Percentiles rank a stretch among this genome's conserved stretches.
Evolutionary conservation across 129 eudicot species (phyloP).

Genomic region (Ambrosia artemisiifolia): DNA sequence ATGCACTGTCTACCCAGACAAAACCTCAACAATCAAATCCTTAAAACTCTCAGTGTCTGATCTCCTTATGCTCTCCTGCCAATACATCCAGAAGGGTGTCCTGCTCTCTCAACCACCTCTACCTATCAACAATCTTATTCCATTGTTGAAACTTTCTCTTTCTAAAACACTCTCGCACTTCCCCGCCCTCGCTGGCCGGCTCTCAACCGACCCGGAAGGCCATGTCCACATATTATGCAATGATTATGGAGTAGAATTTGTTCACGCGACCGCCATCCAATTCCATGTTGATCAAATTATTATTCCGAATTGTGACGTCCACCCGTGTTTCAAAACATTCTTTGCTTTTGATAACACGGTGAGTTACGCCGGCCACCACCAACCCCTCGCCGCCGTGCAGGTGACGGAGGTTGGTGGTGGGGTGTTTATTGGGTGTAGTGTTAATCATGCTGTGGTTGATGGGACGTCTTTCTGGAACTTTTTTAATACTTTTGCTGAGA

Average conservation of each 20-base stretch:
- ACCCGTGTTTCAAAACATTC: constrained; percentile 44
- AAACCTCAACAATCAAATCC: constrained; percentile 41
- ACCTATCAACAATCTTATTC: constrained; percentile 27
- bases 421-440: constrained; percentile 64
- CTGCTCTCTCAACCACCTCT: constrained; percentile 49
- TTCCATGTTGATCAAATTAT: constrained; percentile 18
- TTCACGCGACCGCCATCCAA: constrained; percentile 49
- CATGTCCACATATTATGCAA: constrained; percentile 60
- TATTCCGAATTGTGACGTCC: constrained; percentile 37
- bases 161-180: constrained; percentile 67
- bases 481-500: constrained; percentile 76
- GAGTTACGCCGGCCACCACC: constrained; percentile 72
- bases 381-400: constrained; percentile 70
- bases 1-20: constrained; percentile 54
- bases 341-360: constrained; percentile 70
- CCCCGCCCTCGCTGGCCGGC: constrained; percentile 79
- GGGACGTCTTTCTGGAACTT: constrained; percentile 91
- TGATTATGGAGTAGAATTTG: constrained; percentile 55
- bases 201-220: constrained; percentile 52
- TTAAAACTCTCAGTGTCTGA: constrained; percentile 81
- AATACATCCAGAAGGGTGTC: constrained; percentile 83
- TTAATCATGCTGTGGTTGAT: constrained; percentile 77
- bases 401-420: constrained; percentile 73
- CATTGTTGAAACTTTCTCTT: constrained; percentile 53
- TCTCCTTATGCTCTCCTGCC: constrained; percentile 89